Percentiles rank a stretch among this genome's conserved stretches.
Conservation (phyloP, 768 basidiomycete species). For the Pisolithus sp. region DNA sequence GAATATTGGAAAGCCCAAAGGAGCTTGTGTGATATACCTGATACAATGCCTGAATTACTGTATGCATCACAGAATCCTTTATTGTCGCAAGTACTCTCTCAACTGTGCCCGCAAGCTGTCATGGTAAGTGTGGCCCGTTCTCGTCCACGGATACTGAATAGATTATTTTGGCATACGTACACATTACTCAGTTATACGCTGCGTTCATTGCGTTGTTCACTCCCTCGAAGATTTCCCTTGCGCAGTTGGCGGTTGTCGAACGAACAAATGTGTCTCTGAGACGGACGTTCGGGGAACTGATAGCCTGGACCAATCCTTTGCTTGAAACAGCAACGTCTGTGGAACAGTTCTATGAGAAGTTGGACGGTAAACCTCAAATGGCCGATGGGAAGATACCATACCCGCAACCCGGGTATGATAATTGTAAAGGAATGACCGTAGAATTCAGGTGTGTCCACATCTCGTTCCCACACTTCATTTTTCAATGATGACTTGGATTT, state of each 20-base stretch:
- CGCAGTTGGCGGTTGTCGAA: conserved; percentile 26
- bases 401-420: conserved; percentile 14
- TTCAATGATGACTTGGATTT: too few species aligned
- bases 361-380: conserved; percentile 18
- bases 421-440: conserved; percentile 9
- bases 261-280: conserved; percentile 20
- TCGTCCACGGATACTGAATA: too few species aligned
- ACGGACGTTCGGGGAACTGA: conserved; percentile 12
- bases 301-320: conserved; percentile 1
- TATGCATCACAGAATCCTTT: conserved; percentile 3
- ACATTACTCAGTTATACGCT: conserved; percentile 28
- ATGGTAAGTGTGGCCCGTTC: conserved; percentile 5
- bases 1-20: conserved; percentile 17
- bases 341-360: conserved; percentile 16
- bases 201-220: conserved; percentile 19
- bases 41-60: conserved; percentile 7
- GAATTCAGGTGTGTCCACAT: conserved; percentile 12
- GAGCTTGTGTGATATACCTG: conserved; percentile 14
- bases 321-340: conserved; percentile 16
- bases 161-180: too few species aligned
- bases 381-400: conserved; percentile 21
- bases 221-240: conserved; percentile 23
- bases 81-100: conserved; percentile 3
- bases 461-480: too few species aligned
- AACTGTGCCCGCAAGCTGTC: conserved; percentile 13